These are phyloP conservation scores for Eutrema yunnanense DNA, from an alignment of 345 rosid species.

Conservation along the genomic window DNA sequence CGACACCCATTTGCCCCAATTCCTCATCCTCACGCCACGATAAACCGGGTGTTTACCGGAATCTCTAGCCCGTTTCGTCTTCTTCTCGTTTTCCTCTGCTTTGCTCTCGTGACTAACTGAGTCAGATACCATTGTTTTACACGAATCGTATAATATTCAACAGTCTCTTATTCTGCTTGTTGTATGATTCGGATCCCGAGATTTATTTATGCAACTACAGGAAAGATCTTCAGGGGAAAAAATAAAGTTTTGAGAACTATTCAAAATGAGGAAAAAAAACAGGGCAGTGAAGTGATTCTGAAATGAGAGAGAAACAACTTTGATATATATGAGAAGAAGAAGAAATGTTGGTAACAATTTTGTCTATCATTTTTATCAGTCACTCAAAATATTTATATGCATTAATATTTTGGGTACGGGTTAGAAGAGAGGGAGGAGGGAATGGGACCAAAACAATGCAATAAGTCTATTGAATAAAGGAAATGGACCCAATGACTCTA, in stretches of 20 bases:
- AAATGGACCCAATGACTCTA: conserved; percentile 26
- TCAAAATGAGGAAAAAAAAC: conserved; percentile 10
- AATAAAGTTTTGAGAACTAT: neutral
- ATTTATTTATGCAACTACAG: neutral
- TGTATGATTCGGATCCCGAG: conserved; percentile 11
- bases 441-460: conserved; percentile 26
- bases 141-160: neutral
- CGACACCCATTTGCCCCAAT: conserved; percentile 98
- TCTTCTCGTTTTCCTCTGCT: conserved; percentile 9
- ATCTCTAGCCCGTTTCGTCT: conserved; percentile 44
- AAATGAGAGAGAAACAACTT: conserved; percentile 5
- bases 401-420: conserved; percentile 11
- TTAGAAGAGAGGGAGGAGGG: neutral
- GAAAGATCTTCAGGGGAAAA: neutral
- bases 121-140: conserved; percentile 22
- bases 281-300: conserved; percentile 4
- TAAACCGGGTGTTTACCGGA: conserved; percentile 72
- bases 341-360: neutral
- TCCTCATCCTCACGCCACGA: conserved; percentile 85
- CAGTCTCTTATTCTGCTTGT: neutral
- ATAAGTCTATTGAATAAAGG: conserved; percentile 28
- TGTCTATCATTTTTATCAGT: conserved; percentile 17
- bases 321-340: neutral
- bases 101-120: neutral
- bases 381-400: conserved; percentile 31